A percentile compares a stretch with the other conserved stretches of the same genome.
Evolutionary conservation across 75 land plant genomes (phyloP).

Genomic region (Picea sitchensis): DNA sequence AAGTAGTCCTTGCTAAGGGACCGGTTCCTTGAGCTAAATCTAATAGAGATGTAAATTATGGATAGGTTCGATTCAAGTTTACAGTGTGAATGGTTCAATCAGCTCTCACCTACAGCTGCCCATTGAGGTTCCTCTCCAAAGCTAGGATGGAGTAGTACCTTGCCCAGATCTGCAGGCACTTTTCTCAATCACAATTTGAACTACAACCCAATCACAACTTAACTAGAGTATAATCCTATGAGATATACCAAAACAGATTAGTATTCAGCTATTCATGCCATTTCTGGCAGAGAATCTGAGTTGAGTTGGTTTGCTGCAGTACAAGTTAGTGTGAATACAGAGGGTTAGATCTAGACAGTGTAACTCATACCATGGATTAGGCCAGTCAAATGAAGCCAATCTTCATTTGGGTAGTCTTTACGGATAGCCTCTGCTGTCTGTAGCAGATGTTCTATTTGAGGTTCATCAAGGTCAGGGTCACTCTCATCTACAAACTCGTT

Average conservation of each 20-base stretch:
- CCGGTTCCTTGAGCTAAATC: neutral
- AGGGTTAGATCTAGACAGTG: neutral
- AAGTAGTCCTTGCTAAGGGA: neutral
- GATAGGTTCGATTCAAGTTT: neutral
- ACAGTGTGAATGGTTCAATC: neutral
- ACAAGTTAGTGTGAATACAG: neutral
- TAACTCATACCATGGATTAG: constrained; percentile 41
- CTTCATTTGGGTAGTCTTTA: constrained; percentile 45
- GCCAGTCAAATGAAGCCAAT: constrained; percentile 55
- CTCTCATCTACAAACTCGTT: constrained; percentile 53
- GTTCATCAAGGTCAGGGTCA: constrained; percentile 57
- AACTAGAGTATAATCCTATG: neutral
- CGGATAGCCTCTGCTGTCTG: constrained; percentile 58
- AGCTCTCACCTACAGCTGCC: constrained; percentile 76
- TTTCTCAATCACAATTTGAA: constrained; percentile 5
- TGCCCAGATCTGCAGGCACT: constrained; percentile 73
- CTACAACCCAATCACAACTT: neutral
- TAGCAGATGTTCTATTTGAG: constrained; percentile 53
- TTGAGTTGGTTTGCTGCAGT: neutral
- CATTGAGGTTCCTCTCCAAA: constrained; percentile 91
- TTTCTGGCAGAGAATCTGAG: neutral
- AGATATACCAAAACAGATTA: too few relatives aligned
- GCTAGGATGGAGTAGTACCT: constrained; percentile 74
- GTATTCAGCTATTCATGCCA: too few relatives aligned
- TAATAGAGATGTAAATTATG: neutral